A percentile compares a stretch with the other conserved stretches of the same genome.
phyloP scores from a whole-genome alignment of 371 early-diverging fungal species.

The Saksenaea oblongispora region DNA sequence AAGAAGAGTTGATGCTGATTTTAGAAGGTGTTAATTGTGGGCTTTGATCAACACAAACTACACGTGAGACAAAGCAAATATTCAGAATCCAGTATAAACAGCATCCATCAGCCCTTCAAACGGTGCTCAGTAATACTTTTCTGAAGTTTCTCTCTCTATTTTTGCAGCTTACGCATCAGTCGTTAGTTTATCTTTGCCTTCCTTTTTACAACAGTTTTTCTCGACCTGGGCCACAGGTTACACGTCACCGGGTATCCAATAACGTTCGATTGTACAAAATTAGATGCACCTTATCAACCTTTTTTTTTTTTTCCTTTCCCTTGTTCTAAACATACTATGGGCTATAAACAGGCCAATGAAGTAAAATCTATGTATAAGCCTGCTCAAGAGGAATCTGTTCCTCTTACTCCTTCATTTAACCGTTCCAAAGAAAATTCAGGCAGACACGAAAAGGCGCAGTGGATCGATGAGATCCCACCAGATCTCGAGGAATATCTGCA shows the following conservation, averaged over 20 bases:
- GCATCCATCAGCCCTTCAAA: neutral
- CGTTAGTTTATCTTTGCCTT: neutral
- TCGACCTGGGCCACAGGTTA: neutral
- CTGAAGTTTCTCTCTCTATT: neutral
- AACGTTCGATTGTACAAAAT: neutral
- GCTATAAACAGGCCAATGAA: neutral
- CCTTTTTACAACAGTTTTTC: neutral
- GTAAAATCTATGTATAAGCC: neutral
- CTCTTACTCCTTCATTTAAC: neutral
- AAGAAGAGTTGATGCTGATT: too few species aligned
- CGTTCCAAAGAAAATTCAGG: neutral
- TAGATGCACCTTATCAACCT: neutral
- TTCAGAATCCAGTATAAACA: too few species aligned
- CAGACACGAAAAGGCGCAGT: constrained; percentile 12
- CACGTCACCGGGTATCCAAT: neutral
- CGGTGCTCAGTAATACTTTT: neutral
- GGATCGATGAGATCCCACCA: constrained; percentile 65
- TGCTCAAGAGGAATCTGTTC: neutral
- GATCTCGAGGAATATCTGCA: constrained; percentile 72
- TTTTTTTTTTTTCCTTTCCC: neutral
- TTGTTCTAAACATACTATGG: neutral
- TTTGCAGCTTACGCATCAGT: neutral
- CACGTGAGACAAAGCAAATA: too few species aligned
- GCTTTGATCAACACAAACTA: too few species aligned
- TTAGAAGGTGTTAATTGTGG: too few species aligned